Evolutionary conservation across 306 rosid genomes (phyloP).

Genomic region (Cicer chorassanicum): DNA sequence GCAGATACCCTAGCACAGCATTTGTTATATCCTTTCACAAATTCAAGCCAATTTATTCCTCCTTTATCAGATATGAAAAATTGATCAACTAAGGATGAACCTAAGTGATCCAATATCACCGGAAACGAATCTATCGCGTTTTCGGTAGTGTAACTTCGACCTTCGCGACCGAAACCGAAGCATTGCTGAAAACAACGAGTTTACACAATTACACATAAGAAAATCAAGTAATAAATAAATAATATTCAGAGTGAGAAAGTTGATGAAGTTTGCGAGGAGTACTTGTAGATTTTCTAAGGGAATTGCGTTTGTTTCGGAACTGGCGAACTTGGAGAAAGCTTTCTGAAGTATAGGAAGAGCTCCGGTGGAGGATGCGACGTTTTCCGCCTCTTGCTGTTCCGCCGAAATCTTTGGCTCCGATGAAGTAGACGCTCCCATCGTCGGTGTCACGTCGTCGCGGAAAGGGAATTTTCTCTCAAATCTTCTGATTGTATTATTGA

Average conservation of each 20-base stretch:
- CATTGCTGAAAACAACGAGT: conserved; percentile 59
- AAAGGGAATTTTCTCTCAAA: conserved; percentile 18
- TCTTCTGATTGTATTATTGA: conserved; percentile 1
- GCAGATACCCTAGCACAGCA: conserved; percentile 72
- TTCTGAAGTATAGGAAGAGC: conserved; percentile 78
- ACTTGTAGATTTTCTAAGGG: conserved; percentile 67
- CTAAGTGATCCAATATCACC: conserved; percentile 63
- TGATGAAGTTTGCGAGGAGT: conserved; percentile 5
- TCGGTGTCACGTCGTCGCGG: conserved; percentile 7
- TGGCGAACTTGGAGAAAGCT: conserved; percentile 67
- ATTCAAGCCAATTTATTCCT: conserved; percentile 75
- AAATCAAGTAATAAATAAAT: background rate
- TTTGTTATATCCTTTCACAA: conserved; percentile 72
- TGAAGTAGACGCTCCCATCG: conserved; percentile 87
- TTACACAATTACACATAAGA: conserved; percentile 15
- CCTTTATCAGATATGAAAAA: conserved; percentile 62
- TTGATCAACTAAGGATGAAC: conserved; percentile 62
- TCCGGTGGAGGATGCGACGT: conserved; percentile 71
- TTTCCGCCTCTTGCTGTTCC: conserved; percentile 74
- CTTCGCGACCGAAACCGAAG: conserved; percentile 54
- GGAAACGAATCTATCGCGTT: conserved; percentile 55
- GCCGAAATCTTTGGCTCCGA: conserved; percentile 52
- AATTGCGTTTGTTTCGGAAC: conserved; percentile 59
- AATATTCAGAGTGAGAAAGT: background rate
- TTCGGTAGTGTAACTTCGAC: conserved; percentile 42